Base-by-base conservation (phyloP, 768 basidiomycete species). In the Lactarius deliciosus region DNA sequence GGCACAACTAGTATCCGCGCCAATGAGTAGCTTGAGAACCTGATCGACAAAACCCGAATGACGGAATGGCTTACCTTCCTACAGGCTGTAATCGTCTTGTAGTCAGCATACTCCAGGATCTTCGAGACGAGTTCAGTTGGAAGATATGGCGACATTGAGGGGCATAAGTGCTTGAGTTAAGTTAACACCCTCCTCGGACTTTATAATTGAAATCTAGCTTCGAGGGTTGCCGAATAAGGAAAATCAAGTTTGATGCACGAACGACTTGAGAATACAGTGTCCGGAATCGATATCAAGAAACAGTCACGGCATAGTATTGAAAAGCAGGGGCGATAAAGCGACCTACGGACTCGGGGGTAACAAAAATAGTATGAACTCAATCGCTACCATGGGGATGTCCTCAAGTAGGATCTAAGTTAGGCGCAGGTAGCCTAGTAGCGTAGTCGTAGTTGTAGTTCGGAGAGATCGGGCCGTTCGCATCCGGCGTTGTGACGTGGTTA, bases 21-120 rank as follows among this genome's bases (percentile, higher is more conserved):
- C 50, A 5, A 25, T 25, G 50, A 25, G 25, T 6, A 16, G 22
- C 25, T 47, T 22, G 13, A 25, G 50, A 11, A 25, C 6, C 11
- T 15, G 50, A 16, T 25, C 25, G 47, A 53, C 22, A 15, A 36
- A 8, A 20, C 13, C n/a, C 32, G 32, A 20, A 47, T 9, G n/a
- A 34, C 20, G 43, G 20, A 38, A 15, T 20, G 20, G 25, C 63
- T 15, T 45, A 64, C 56, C 56, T 18, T 45, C 57, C 63, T 30
- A 64, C 56, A 57, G n/a, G 56, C 30, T 16, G 45, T 7, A n/a
- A 64, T 20, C 8, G 63, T 57, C 63, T 64, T 64, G 63, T 57
- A 38, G 38, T 64, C 63, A 15, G 43, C 36, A 25, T 47, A 36
- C 22, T 57, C 32, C 16, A 64, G 30, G 28, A 64, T 47, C 22